Evolutionary conservation across 768 basidiomycete species (phyloP).

Genomic region (Boletus bicolor): DNA sequence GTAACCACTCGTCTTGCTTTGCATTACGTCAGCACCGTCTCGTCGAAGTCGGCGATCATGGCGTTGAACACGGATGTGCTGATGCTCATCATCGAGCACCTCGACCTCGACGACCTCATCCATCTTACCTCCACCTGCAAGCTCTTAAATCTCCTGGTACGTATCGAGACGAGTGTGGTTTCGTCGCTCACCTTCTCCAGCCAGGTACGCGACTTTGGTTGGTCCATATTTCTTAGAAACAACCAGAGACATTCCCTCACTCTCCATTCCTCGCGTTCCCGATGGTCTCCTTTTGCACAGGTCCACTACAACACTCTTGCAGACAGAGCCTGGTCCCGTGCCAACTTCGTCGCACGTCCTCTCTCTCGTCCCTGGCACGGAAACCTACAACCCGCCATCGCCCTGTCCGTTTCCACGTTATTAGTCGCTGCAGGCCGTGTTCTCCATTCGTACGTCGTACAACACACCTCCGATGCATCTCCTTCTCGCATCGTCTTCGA

Average conservation of each 20-base stretch:
- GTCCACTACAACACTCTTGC: conserved; percentile 51
- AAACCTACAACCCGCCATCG: conserved; percentile 55
- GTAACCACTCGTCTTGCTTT: not conserved
- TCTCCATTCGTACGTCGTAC: conserved; percentile 58
- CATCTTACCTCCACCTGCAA: conserved; percentile 30
- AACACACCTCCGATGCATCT: conserved; percentile 22
- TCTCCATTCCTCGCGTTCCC: conserved; percentile 39
- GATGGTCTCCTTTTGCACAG: conserved; percentile 44
- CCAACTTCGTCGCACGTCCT: conserved; percentile 59
- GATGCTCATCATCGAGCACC: conserved; percentile 47
- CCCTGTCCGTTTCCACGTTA: conserved; percentile 52
- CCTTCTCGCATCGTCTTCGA: conserved; percentile 49
- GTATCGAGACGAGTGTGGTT: not conserved
- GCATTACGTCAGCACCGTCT: conserved; percentile 20
- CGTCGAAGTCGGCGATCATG: not conserved
- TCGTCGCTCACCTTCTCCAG: conserved; percentile 1
- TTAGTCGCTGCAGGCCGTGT: conserved; percentile 57
- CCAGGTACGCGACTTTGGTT: conserved; percentile 63
- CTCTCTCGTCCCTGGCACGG: conserved; percentile 56
- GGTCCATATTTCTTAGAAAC: conserved; percentile 48
- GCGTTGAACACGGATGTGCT: conserved; percentile 54
- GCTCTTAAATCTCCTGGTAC: conserved; percentile 39
- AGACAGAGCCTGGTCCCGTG: conserved; percentile 51
- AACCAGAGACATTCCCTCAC: conserved; percentile 57
- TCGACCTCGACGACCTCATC: conserved; percentile 43